phyloP scores from a whole-genome alignment of 805 yeast species.

The Sugiyamaella boreocaroliniensis region DNA sequence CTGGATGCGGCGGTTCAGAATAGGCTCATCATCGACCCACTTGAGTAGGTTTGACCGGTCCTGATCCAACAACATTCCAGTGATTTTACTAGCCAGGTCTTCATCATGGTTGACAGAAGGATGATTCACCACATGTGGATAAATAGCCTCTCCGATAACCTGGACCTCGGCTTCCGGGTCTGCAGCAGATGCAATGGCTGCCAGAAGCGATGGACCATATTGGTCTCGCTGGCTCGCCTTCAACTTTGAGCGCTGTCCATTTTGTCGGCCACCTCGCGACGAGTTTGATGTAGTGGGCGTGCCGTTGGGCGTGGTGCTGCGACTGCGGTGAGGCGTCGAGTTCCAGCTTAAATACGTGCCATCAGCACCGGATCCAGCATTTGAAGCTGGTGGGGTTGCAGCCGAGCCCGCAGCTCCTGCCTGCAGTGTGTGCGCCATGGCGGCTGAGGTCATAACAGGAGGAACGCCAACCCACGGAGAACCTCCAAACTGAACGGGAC shows the following conservation, averaged over 20 bases:
- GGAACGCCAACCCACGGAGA: background rate
- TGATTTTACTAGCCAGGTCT: conserved; percentile 83
- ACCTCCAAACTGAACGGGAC: background rate
- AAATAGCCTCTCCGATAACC: conserved; percentile 78
- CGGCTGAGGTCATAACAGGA: background rate
- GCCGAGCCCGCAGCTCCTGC: conserved; percentile 5
- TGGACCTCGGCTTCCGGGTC: conserved; percentile 28
- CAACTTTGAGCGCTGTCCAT: background rate
- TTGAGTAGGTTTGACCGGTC: conserved; percentile 78
- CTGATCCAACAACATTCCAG: conserved; percentile 90
- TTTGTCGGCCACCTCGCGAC: conserved; percentile 4
- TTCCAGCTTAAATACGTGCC: background rate
- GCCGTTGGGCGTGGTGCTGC: conserved; percentile 10
- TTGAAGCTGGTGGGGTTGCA: background rate
- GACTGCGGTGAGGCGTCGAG: background rate
- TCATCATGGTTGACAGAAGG: conserved; percentile 74
- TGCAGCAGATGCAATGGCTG: conserved; percentile 43
- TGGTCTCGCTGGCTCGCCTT: conserved; percentile 7
- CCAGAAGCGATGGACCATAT: conserved; percentile 33
- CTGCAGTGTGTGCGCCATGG: conserved; percentile 1
- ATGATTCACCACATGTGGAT: conserved; percentile 75
- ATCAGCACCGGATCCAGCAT: background rate
- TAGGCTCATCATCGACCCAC: conserved; percentile 76
- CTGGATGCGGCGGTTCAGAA: conserved; percentile 75
- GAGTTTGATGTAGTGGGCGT: conserved; percentile 1